Evolutionary conservation across 2,329 filamentous ascomycete genomes (phyloP), one percentile per base, ranked within the genome.

Genomic region (Ophiostoma sp.): DNA sequence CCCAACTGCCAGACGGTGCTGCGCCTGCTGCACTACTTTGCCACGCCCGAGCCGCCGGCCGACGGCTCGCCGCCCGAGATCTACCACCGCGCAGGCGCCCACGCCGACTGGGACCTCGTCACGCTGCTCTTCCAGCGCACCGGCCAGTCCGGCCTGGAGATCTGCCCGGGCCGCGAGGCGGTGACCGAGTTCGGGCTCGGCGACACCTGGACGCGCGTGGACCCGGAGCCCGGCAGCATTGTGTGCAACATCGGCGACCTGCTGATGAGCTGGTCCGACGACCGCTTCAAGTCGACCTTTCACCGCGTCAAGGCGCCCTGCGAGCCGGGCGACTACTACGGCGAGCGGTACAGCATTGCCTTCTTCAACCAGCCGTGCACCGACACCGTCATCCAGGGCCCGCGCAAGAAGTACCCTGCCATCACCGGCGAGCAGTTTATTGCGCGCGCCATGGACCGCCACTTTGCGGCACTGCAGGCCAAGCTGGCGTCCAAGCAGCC

Each of bases 241-340:
- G 84, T 90, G 10, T 89, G 87, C 77, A 89, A 89, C 74, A 87
- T 89, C 72, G 88, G 88, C 4, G 87, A 90, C 75, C 79, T 90
- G 69, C 80, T 90, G 20, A 89, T 90, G 88, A 84, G 81, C 60
- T 89, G 87, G 87, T 86, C 83, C 36, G 87, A 90, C 75, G 88
- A 90, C 76, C 83, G 87, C 27, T 89, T 90, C 80, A 90, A 89
- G 78, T 87, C 83, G 57, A 89, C 87, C 0, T 86, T 88, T 69
- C 88, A 90, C 77, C 83, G 87, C 3, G 87, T 90, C 71, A 87
- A 87, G 77, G 85, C 86, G 1, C 87, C 87, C 0, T 81, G 78
- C 36, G 85, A 88, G 73, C 79, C 80, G 0, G 75, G 75, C 8
- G 82, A 84, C 74, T 87, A 83, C 75, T 89, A 83, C 74, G 86